These are phyloP conservation scores for Colletotrichum gloeosporioides DNA, from an alignment of 2,329 filamentous ascomycete genomes.

Conservation along the genomic window DNA sequence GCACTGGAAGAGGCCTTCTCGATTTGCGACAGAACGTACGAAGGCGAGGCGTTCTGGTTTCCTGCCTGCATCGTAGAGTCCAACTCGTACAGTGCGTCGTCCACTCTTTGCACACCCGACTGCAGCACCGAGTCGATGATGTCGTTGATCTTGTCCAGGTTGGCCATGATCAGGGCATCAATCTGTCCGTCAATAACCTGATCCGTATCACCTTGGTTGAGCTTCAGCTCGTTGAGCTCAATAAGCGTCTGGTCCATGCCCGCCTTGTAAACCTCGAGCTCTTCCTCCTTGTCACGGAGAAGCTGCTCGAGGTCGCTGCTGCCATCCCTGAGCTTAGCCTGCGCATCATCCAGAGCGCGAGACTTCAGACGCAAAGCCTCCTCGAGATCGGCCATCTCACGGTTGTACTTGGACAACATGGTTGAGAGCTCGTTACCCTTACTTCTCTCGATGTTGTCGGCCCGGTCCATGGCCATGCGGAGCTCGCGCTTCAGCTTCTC, in stretches of 20 bases:
- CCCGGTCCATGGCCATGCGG: conserved; percentile 87
- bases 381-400: conserved; percentile 95
- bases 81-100: conserved; percentile 95
- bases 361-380: conserved; percentile 90
- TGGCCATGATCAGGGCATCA: conserved; percentile 85
- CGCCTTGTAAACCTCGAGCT: conserved; percentile 97
- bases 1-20: conserved; percentile 95
- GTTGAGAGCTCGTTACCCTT: conserved; percentile 96
- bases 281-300: conserved; percentile 93
- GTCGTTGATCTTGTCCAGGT: conserved; percentile 92
- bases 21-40: conserved; percentile 94
- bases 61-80: conserved; percentile 98
- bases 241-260: conserved; percentile 96
- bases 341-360: conserved; percentile 82
- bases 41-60: conserved; percentile 95
- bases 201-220: conserved; percentile 77
- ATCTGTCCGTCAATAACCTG: conserved; percentile 87
- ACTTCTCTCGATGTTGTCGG: conserved; percentile 88
- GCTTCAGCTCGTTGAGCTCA: conserved; percentile 87
- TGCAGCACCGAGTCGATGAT: conserved; percentile 97
- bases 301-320: conserved; percentile 85
- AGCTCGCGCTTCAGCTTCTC: conserved; percentile 95
- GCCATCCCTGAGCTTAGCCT: conserved; percentile 78
- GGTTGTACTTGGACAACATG: conserved; percentile 94
- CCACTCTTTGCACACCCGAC: conserved; percentile 89